Evolutionary conservation across 495 filamentous ascomycete species (phyloP), one percentile per base, ranked within the genome.

Genomic region (Penicillium steckii): DNA sequence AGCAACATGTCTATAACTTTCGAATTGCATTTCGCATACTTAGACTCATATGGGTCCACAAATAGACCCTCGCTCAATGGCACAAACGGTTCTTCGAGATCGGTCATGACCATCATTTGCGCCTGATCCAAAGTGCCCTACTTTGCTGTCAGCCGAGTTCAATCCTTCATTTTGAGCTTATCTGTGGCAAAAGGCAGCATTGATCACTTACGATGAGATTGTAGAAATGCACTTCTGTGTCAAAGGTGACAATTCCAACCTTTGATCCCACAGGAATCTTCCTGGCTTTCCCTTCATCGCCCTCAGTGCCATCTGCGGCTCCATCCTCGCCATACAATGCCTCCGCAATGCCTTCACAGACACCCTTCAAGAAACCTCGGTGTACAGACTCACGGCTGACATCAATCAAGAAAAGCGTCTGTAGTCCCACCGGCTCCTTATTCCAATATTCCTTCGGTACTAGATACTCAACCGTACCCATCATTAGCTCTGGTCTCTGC

Each of bases 361-460:
- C 90, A 2, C 88, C 86, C 71, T 91, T 86, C n/a, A 97, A 58
- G 57, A 91, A 96, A 0, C 92, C 91, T 60, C 88, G 88, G 64
- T 90, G 94, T 50, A 87, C 82, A 1, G 95, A 85, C 65, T 95
- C 92, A 57, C 92, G 89, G 33, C 87, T 90, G 23, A 92, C 92
- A 70, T 99, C 94, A 52, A 99, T 87, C 53, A 95, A 65, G 67
- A 99, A 97, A 21, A 99, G 76, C 77, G 87, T 94, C 50, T 87
- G 84, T 54, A 97, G 70, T 13, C 88, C 88, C 15, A 93, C 88
- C 0, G 91, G 95, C 67, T 95, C 89, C 71, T 94, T 95, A 15
- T 90, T 91, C 92, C 91, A 97, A 70, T 97, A 97, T 69, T 99
- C 94, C 71, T 96, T 97, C 30, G 94, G 94, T 5, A 97, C 94